Evolutionary conservation across 805 yeast species (phyloP).

Genomic region (Cyberlindnera euphorbiae): DNA sequence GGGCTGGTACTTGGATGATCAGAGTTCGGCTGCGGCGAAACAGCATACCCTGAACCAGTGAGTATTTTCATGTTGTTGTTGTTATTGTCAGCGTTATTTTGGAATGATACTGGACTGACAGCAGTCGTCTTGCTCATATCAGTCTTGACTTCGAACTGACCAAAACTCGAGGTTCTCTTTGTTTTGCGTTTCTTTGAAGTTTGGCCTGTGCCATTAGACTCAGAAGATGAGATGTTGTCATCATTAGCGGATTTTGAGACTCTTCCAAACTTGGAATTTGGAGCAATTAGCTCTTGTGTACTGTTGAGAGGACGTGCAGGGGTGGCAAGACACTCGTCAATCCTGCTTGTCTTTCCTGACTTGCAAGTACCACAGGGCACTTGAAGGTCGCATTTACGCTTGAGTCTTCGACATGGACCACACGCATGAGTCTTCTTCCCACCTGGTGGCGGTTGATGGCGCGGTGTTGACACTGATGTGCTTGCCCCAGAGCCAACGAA

Average conservation of each 20-base stretch:
- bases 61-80: neutral
- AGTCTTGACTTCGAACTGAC: slow-evolving; percentile 10
- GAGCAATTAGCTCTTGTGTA: slow-evolving; percentile 20
- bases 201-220: too few species aligned
- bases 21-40: slow-evolving; percentile 6
- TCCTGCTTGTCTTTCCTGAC: slow-evolving; percentile 21
- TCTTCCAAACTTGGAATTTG: slow-evolving; percentile 22
- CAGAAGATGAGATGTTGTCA: neutral
- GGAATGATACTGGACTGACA: too few species aligned
- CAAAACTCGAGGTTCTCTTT: slow-evolving; percentile 5
- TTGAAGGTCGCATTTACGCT: slow-evolving; percentile 25
- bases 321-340: slow-evolving; percentile 23
- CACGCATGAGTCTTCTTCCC: slow-evolving; percentile 27
- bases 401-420: slow-evolving; percentile 27
- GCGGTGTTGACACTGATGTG: neutral
- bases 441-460: neutral
- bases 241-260: slow-evolving; percentile 9
- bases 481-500: too few species aligned
- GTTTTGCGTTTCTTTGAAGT: slow-evolving; percentile 8
- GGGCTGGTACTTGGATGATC: neutral
- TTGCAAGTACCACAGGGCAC: slow-evolving; percentile 26
- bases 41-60: neutral
- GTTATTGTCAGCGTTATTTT: too few species aligned
- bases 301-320: slow-evolving; percentile 24
- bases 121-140: slow-evolving; percentile 2